Base-by-base conservation (phyloP, 1,284 basidiomycete genomes). In the Paramarasmius palmivorus region DNA sequence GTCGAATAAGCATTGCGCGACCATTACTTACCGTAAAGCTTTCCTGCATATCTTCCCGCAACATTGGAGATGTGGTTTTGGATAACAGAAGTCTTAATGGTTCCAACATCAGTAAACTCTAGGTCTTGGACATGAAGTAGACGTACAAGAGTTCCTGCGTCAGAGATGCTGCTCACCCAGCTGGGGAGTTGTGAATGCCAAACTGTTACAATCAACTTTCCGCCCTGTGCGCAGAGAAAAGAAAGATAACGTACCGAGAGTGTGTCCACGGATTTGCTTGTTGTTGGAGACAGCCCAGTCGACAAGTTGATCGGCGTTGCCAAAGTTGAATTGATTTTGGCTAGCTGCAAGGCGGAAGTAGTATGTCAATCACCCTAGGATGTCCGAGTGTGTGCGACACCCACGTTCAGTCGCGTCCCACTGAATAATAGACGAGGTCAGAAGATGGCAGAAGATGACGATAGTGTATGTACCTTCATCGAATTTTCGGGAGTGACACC, bases 131-230 rank as follows among this genome's bases (percentile, higher is more conserved):
- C n/a, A n/a, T n/a, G n/a, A n/a, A n/a, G n/a, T n/a, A n/a, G n/a
- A n/a, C 29, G 6, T 32, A 32, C 29, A 12, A 32, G 29, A 6
- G 29, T 32, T 32, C 29, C 29, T 6, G 29, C 29, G 12, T 32
- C 29, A 12, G 29, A 32, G 44, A 46, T 46, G 14, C 7, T 10
- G 25, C 44, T 46, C 8, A 76, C 78, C 77, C 77, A 80, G 37
- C 60, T 54, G 4, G 78, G 78, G 32, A 80, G 72, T 56, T 79
- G 77, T 50, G 70, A 73, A 64, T 77, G 73, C 77, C 78, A 81
- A 46, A 79, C 77, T 69, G 34, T 42, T 44, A 12, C 19, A 7
- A 47, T 41, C 3, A 9, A 29, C 26, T 57, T 15, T 6, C 20
- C 8, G 15, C 5, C 17, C 10, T 2, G n/a, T 25, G n/a, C 1